Base-by-base conservation (phyloP, 2,329 filamentous ascomycete genomes). In the Chaetomiaceae sp. region DNA sequence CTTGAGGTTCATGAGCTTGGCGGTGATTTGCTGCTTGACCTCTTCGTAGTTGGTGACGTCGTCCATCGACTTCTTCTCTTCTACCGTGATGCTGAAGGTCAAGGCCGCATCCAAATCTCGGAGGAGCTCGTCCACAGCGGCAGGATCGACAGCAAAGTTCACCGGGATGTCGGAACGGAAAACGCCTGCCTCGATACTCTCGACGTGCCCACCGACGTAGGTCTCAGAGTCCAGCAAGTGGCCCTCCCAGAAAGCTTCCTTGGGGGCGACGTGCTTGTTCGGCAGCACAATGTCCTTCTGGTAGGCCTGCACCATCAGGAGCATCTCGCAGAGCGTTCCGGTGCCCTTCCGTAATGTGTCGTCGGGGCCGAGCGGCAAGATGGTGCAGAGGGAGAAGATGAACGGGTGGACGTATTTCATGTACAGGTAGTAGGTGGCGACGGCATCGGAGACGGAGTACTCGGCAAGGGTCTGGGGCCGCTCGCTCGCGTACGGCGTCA, bases 341-440 rank as follows among this genome's bases (percentile, higher is more conserved):
- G 94, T 99, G 68, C 94, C 94, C 70, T 99, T 99, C 61, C 94
- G 83, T 63, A 97, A 71, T 1, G 91, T 89, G 66, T 97, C 94
- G 65, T 99, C 92, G 31, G 91, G 90, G 40, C 89, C 90, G 1
- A 99, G 79, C 0, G 94, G 94, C 68, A 99, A 78, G 73, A 99
- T 96, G 1, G 91, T 99, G 72, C 94, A 99, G 0, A 99, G 77
- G 1, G 95, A 97, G 78, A 99, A 99, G 69, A 99, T 94, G 75
- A 99, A 99, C 3, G 94, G 94, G 69, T 99, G 94, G n/a, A 99
- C 89, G 70, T 99, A 99, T 85, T 99, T 99, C 95, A 99, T 99
- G 79, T 99, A 99, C 58, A 99, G 76, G 67, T 99, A 99, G 69
- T 99, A 99, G 0, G 94, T 99, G 20, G 94, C 94, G 47, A 99